These are phyloP conservation scores for Amaranthus hypochondriacus DNA, from an alignment of 148 eudicot species.

Conservation along the genomic window DNA sequence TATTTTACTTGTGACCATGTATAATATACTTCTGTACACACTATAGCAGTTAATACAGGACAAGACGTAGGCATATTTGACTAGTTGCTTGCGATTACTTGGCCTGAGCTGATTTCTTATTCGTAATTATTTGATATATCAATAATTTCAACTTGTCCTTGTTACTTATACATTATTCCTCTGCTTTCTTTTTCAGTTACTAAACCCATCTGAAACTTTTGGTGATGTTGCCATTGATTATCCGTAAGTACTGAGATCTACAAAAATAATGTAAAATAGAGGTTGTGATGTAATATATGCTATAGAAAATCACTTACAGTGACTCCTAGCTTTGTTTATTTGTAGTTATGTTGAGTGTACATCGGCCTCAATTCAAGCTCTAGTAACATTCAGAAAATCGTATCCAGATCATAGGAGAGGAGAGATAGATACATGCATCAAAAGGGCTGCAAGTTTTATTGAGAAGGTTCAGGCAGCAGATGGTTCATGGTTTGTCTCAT, in stretches of 20 bases:
- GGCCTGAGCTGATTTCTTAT: no score
- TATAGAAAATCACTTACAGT: not conserved
- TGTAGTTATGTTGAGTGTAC: slow-evolving; percentile 93
- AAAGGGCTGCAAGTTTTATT: slow-evolving; percentile 55
- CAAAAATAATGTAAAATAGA: not conserved
- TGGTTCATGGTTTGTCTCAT: slow-evolving; percentile 85
- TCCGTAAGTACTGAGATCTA: slow-evolving; percentile 59
- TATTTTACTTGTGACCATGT: no score
- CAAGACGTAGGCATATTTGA: no score
- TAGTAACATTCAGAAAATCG: slow-evolving; percentile 60
- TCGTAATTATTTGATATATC: no score
- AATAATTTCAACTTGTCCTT: not conserved
- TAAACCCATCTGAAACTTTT: slow-evolving; percentile 97
- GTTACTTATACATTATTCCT: not conserved
- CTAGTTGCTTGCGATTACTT: no score
- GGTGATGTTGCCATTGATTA: slow-evolving; percentile 98
- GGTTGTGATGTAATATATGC: not conserved
- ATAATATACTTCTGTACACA: no score
- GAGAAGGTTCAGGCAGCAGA: slow-evolving; percentile 76
- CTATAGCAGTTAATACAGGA: no score
- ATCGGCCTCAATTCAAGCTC: slow-evolving; percentile 90
- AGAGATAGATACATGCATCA: slow-evolving; percentile 67
- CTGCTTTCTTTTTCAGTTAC: slow-evolving; percentile 43
- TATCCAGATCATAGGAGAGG: slow-evolving; percentile 79
- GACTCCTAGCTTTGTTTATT: slow-evolving; percentile 2